Conservation (phyloP, 768 basidiomycete species). For the Rhodocollybia butyracea region DNA sequence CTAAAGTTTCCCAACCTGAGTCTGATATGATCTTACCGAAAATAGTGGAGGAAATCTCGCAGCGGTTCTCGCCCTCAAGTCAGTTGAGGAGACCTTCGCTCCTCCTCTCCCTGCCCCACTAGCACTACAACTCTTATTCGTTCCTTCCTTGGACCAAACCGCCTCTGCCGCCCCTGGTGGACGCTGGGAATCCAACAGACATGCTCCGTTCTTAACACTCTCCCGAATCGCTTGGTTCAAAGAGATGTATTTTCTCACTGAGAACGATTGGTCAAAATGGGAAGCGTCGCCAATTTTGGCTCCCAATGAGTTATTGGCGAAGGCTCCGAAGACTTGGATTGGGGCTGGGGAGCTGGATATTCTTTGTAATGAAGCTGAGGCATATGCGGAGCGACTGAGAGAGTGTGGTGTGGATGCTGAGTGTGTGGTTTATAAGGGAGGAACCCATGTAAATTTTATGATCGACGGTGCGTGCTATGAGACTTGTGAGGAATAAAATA, state of each 20-base stretch:
- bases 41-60: constrained; percentile 69
- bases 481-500: background rate
- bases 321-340: constrained; percentile 57
- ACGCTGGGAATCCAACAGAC: constrained; percentile 54
- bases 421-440: constrained; percentile 54
- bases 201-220: constrained; percentile 57
- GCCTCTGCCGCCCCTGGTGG: constrained; percentile 33
- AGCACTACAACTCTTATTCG: constrained; percentile 60
- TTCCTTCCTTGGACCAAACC: constrained; percentile 73
- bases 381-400: constrained; percentile 56
- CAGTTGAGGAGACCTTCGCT: constrained; percentile 29
- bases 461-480: constrained; percentile 59
- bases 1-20: background rate
- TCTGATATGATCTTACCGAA: background rate
- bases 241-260: constrained; percentile 61
- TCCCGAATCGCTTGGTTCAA: constrained; percentile 75
- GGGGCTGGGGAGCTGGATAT: constrained; percentile 66
- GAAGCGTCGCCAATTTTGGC: constrained; percentile 70
- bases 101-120: constrained; percentile 45
- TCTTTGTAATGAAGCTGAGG: constrained; percentile 61
- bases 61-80: constrained; percentile 61
- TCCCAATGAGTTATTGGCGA: constrained; percentile 47
- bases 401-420: constrained; percentile 52
- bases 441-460: constrained; percentile 69
- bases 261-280: constrained; percentile 58